Percentiles rank a stretch among this genome's conserved stretches.
Evolutionary conservation across 192 early-diverging fungal genomes (phyloP).

Genomic region (Radiomyces spectabilis): DNA sequence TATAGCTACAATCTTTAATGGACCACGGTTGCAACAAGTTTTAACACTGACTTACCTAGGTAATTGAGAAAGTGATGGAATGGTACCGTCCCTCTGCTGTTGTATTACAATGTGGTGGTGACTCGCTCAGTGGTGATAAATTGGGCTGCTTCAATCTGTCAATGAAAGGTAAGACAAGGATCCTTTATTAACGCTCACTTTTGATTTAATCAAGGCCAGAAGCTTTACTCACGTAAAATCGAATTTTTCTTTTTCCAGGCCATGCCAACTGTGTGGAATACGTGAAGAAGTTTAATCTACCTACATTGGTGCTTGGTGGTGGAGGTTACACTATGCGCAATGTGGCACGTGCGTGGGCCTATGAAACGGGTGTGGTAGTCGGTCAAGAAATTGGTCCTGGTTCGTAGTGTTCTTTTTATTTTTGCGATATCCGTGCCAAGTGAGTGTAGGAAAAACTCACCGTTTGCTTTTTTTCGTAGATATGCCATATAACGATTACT

Average conservation of each 20-base stretch:
- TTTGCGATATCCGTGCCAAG: neutral
- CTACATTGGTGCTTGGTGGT: conserved; percentile 88
- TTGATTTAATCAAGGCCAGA: too few relatives aligned
- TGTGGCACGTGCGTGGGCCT: conserved; percentile 92
- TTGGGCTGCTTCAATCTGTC: conserved; percentile 95
- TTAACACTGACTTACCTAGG: conserved; percentile 28
- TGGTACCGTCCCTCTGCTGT: conserved; percentile 87
- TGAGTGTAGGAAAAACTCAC: too few relatives aligned
- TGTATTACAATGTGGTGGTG: conserved; percentile 95
- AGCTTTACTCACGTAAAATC: neutral
- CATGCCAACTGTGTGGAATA: conserved; percentile 90
- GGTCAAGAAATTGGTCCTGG: conserved; percentile 62
- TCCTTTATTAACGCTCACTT: neutral
- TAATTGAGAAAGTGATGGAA: conserved; percentile 94
- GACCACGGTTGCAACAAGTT: neutral
- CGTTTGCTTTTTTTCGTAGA: conserved; percentile 25
- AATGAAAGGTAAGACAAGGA: conserved; percentile 49
- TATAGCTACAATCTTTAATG: neutral
- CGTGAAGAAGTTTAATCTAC: conserved; percentile 88
- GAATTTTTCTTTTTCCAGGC: conserved; percentile 30
- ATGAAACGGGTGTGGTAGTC: conserved; percentile 84
- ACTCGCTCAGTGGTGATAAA: conserved; percentile 91
- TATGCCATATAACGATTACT: conserved; percentile 85
- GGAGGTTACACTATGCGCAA: conserved; percentile 99
- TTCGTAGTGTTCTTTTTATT: conserved; percentile 5